A percentile compares a stretch with the other conserved stretches of the same genome.
Evolutionary conservation across 352 stramenopile species (phyloP).

Genomic region (Blastocystis sp.): DNA sequence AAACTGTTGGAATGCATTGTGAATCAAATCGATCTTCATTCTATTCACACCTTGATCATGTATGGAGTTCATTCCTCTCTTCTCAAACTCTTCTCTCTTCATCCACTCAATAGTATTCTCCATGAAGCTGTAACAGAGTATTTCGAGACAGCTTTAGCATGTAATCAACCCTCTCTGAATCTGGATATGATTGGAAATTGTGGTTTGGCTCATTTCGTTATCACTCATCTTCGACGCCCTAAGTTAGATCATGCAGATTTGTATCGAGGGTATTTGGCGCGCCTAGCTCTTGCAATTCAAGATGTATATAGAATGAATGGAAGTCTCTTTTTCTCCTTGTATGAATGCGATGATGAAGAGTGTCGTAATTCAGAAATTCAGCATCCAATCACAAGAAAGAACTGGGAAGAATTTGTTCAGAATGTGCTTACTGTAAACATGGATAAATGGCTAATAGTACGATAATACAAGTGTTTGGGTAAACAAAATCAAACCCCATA

Average conservation of each 20-base stretch:
- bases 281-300: neutral
- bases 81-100: neutral
- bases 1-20: neutral
- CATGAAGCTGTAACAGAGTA: slow-evolving; percentile 15
- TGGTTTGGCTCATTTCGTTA: neutral
- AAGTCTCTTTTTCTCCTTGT: neutral
- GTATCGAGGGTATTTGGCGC: neutral
- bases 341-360: neutral
- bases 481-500: too few species aligned
- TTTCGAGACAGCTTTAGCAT: neutral
- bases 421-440: neutral
- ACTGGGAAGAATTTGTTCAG: neutral
- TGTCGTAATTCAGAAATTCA: neutral
- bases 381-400: neutral
- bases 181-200: neutral
- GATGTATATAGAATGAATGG: neutral
- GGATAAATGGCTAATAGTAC: neutral
- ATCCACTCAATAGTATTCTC: slow-evolving; percentile 29
- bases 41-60: neutral
- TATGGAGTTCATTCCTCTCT: neutral
- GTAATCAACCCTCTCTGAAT: neutral
- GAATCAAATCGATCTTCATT: neutral
- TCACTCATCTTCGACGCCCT: neutral
- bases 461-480: neutral
- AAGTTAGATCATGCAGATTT: neutral